These are phyloP conservation scores for Sherardia arvensis DNA, from an alignment of 257 asterid genomes.

Conservation along the genomic window DNA sequence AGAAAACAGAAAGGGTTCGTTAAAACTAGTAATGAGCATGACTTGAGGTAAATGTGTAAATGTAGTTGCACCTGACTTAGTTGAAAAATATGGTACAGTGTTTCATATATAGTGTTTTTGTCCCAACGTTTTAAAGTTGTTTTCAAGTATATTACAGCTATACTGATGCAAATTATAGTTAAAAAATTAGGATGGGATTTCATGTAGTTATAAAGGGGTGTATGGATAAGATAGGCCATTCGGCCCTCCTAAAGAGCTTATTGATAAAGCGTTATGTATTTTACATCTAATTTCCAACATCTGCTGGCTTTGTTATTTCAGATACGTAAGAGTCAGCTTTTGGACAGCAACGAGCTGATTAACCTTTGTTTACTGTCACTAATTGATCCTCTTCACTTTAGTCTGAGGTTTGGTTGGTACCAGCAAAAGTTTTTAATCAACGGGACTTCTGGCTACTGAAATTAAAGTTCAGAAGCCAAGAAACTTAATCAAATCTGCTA, in stretches of 20 bases:
- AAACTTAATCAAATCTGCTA: constrained; percentile 14
- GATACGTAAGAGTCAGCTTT: constrained; percentile 31
- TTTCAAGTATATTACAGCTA: constrained; percentile 14
- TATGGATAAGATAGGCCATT: constrained; percentile 15
- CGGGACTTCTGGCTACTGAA: constrained; percentile 44
- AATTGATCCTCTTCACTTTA: constrained; percentile 50
- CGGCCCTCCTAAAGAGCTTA: constrained; percentile 19
- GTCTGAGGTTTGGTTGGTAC: constrained; percentile 45
- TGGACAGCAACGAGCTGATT: constrained; percentile 27
- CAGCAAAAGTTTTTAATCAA: constrained; percentile 46
- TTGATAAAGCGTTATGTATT: constrained; percentile 13
- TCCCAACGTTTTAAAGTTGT: constrained; percentile 28
- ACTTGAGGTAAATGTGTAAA: constrained; percentile 30
- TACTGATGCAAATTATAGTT: not conserved
- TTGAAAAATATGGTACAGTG: constrained; percentile 24
- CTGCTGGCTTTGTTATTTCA: constrained; percentile 33
- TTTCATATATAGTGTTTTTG: constrained; percentile 27
- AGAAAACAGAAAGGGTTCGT: constrained; percentile 28
- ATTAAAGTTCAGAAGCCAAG: constrained; percentile 24
- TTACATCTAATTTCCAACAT: constrained; percentile 23
- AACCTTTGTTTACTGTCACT: constrained; percentile 24
- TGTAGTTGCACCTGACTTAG: constrained; percentile 24
- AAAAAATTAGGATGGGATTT: constrained; percentile 11
- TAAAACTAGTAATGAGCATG: constrained; percentile 28
- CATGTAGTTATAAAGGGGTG: constrained; percentile 17